Evolutionary conservation across 2,329 filamentous ascomycete genomes (phyloP), one percentile per base, ranked within the genome.

Genomic region (Truncatella angustata): DNA sequence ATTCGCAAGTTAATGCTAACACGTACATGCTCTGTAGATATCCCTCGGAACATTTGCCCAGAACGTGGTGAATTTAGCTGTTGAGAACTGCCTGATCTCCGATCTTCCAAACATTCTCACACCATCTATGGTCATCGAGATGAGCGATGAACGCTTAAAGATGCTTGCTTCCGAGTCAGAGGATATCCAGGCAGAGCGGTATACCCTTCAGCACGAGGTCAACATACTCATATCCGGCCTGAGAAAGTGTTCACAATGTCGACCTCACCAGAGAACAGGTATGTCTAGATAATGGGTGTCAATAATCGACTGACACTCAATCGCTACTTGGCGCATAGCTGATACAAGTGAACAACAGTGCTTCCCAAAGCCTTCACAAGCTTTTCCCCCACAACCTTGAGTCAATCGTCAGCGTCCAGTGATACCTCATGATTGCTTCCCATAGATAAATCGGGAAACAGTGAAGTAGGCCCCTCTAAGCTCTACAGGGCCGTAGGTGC

Each of bases 21-120:
- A 20, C 7, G 23, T n/a, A n/a, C n/a, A n/a, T 36, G 18, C 14
- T 18, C 24, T 24, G 3, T 5, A 76, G 72, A 70, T 73, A 59
- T 70, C 73, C 1, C 63, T 73, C 3, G 58, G 71, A 11, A 74
- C 70, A 0, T 78, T 80, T 44, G 66, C 73, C 3, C 73, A 81
- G 4, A 78, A 78, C 18, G 63, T 80, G 9, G 66, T 73, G 16
- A 76, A 70, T n/a, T 64, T 79, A 1, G 77, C 70, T 0, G 65
- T 78, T 1, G 78, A 81, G 56, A 74, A 73, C 28, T 78, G 74
- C 40, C 69, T 81, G 1, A 60, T 81, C 0, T 59, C 52, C 0
- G 67, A 73, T 2, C 52, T 80, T 0, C 66, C 70, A 1, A 49
- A 54, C 0, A 74, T 80, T 3, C 63, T 80, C 28, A 74, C 70